These are phyloP conservation scores for Cercospora citrullina DNA, from an alignment of 2,329 filamentous ascomycete species.

Conservation along the genomic window DNA sequence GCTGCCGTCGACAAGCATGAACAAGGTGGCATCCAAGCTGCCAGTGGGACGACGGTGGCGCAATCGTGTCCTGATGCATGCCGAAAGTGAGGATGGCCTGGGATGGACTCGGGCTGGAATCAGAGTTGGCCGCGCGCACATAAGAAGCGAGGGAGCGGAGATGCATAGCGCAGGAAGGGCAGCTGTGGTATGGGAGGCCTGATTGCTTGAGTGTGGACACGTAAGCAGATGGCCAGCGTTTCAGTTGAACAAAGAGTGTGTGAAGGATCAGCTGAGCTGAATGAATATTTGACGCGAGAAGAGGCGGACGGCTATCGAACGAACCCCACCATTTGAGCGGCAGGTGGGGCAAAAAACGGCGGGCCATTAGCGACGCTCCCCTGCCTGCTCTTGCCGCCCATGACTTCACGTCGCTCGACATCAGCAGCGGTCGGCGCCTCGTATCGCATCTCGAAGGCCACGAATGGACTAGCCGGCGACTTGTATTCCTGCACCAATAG, in stretches of 20 bases:
- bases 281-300: not conserved
- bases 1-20: not conserved
- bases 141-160: not conserved
- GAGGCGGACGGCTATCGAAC: not conserved
- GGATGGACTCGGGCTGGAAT: not conserved
- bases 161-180: not conserved
- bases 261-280: not conserved
- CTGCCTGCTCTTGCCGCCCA: not conserved
- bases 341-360: not conserved
- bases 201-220: not conserved
- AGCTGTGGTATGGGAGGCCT: not conserved
- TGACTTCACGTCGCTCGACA: not conserved
- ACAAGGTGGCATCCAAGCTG: not conserved
- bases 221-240: not conserved
- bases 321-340: not conserved
- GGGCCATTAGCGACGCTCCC: not conserved
- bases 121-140: not conserved
- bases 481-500: not conserved
- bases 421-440: not conserved
- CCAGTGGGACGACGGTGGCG: too few relatives aligned
- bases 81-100: not conserved
- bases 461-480: not conserved
- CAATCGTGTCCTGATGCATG: not conserved
- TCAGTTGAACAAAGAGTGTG: not conserved
- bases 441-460: not conserved